phyloP scores from a whole-genome alignment of 768 basidiomycete genomes.

The Mycena chlorophos region DNA sequence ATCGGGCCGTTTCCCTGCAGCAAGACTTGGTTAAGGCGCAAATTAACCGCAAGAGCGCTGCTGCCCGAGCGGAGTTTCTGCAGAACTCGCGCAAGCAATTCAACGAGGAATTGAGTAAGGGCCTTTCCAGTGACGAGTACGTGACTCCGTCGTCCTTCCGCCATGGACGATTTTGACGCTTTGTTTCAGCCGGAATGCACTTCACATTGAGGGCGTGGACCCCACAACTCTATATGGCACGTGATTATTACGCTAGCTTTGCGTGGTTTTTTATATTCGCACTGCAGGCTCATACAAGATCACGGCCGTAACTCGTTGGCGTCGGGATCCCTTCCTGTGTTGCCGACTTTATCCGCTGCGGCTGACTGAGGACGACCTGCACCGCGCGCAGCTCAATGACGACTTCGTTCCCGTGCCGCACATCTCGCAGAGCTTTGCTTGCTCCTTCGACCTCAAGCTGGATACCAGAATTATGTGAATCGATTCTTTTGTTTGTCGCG shows the following conservation, averaged over 20 bases:
- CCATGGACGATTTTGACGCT: too few species aligned
- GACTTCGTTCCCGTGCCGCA: slow-evolving; percentile 36
- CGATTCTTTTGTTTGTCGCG: background rate
- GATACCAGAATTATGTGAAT: slow-evolving; percentile 35
- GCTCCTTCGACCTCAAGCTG: slow-evolving; percentile 28
- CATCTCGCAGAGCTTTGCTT: slow-evolving; percentile 13
- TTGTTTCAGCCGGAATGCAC: too few species aligned
- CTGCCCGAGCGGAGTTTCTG: slow-evolving; percentile 8
- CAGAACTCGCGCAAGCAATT: slow-evolving; percentile 5
- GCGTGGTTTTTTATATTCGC: too few species aligned
- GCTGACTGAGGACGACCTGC: slow-evolving; percentile 38
- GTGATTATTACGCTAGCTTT: too few species aligned
- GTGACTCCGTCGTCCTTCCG: too few species aligned
- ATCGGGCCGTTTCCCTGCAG: slow-evolving; percentile 1
- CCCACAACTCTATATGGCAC: background rate
- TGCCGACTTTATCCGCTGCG: slow-evolving; percentile 35
- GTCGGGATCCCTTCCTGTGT: slow-evolving; percentile 24
- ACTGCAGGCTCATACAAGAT: slow-evolving; percentile 10
- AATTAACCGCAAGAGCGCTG: slow-evolving; percentile 2
- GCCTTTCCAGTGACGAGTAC: background rate
- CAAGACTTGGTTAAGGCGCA: slow-evolving; percentile 9
- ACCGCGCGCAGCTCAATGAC: slow-evolving; percentile 34
- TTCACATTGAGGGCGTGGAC: background rate
- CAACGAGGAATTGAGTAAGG: slow-evolving; percentile 9
- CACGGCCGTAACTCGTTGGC: slow-evolving; percentile 7